Evolutionary conservation across 2,329 filamentous ascomycete genomes (phyloP), one percentile per base, ranked within the genome.

Genomic region (Ceratocystiopsis brevicomis): DNA sequence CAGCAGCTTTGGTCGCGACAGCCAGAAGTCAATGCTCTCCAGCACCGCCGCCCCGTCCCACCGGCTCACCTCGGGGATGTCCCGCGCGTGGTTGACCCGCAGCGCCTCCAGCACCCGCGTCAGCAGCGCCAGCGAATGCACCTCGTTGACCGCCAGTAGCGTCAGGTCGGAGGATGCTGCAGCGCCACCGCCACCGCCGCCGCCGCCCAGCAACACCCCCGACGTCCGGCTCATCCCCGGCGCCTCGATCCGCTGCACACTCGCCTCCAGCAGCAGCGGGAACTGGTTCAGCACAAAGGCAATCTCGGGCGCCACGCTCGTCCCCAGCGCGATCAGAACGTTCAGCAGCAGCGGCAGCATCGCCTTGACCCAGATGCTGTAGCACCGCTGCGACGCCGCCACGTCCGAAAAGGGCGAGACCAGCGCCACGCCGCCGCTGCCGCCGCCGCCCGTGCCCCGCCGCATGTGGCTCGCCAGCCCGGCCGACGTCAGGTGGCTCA

Each of bases 251-350:
- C 81, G 72, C 41, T 76, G 73, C 9, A 80, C 71, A 13, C 83
- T 83, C 30, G 82, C 74, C 37, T 65, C 61, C 11, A 98, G 68
- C 46, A 96, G 77, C 39, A 76, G 71, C 12, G 83, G 79, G 58
- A 94, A 98, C 56, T 86, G 81, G 55, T 92, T 93, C 25, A 98
- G 68, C 56, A 96, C 92, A 45, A 78, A 78, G 0, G 81, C 74
- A 6, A 96, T 75, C 58, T 98, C 90, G 0, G 79, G 75, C 0
- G 86, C 87, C 39, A 93, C 76, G 2, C 83, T 81, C 1, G 77
- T 71, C 12, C 86, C 85, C 16, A 98, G 75, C 12, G 82, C 76
- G 46, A 80, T 76, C 17, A 98, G 71, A 25, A 98, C 68, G 57
- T 96, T 96, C 38, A 98, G 70, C 47, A 88, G 79, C 16, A 98